Base-by-base conservation (phyloP, 495 filamentous ascomycete genomes). In the Xylaria bambusicola region DNA sequence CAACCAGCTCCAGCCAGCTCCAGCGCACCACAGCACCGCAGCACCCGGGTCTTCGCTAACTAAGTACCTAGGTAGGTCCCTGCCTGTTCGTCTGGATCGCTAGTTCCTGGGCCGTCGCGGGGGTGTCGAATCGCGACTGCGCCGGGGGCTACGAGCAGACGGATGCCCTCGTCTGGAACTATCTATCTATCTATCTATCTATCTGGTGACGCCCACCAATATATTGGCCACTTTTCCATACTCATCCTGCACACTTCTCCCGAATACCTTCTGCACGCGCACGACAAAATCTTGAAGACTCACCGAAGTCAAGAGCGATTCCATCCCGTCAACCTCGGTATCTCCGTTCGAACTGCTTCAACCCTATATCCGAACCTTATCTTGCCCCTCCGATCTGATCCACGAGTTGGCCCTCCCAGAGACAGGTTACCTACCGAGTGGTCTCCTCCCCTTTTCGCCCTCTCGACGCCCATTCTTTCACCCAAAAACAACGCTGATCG, bases 61-160 rank as follows among this genome's bases (percentile, higher is more conserved):
- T n/a, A n/a, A n/a, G n/a, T n/a, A n/a, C n/a, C n/a, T n/a, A n/a
- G n/a, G n/a, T n/a, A n/a, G n/a, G n/a, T n/a, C n/a, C n/a, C n/a
- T n/a, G n/a, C n/a, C n/a, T n/a, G n/a, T n/a, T n/a, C n/a, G n/a
- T n/a, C n/a, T n/a, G n/a, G n/a, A n/a, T n/a, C n/a, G n/a, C n/a
- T n/a, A n/a, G n/a, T n/a, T n/a, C n/a, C n/a, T 33, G 35, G 51
- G 15, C 51, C 33, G 21, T 56, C 41, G 53, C 53, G 41, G 53
- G 52, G 52, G 38, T 4, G 13, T 36, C 29, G 18, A 56, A 35
- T 36, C 18, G 35, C 45, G 31, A 38, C 24, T 1, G 42, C 54
- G 3, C 42, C 33, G 20, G 26, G 36, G 40, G 12, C 5, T 10
- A 33, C 29, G 29, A 33, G 29, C 29, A 33, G 5, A 49, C 23